Evolutionary conservation across 1,284 basidiomycete species (phyloP), one percentile per base, ranked within the genome.

Genomic region (Leccinum subfulvum): DNA sequence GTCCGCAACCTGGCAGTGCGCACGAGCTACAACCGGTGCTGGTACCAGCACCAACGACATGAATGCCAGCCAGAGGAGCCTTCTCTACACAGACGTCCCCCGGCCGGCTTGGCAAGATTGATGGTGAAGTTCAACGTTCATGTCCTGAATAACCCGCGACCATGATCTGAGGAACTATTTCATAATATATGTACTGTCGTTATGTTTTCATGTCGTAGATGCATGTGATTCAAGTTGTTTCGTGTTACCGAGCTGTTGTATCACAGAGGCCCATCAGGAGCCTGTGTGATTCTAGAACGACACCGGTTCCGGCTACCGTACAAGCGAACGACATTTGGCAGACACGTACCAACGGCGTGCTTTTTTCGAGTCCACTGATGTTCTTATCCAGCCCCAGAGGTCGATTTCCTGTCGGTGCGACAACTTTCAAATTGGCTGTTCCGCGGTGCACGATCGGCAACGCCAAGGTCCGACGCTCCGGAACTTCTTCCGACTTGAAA

Each of bases 341-440:
- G 59, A 37, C n/a, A 39, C 59, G 28, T 30, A 33, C 41, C 44
- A n/a, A 44, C 10, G 41, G n/a, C 41, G 9, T 6, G 13, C 44
- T 33, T 14, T 18, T 41, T 41, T 58, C 44, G 14, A 39, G 28
- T 44, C 47, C 35, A 72, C 8, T 41, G n/a, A 73, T 82, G 60
- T 81, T 76, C 65, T 77, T 86, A 39, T 78, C 81, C 37, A 67
- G 68, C 28, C 66, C 77, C n/a, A 67, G 69, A 62, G 84, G 83
- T 16, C 77, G 70, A 16, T 84, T 81, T 71, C 74, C 79, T 16
- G 86, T 88, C 14, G 86, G 84, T 14, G 76, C 82, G 18, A 83
- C 81, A 4, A 84, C 82, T 3, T 85, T 87, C 65, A 77, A 75
- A 26, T 71, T 80, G 18, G 76, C 81, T 53, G 75, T 83, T 44